Evolutionary conservation across 1,139 yeast species (phyloP).

Genomic region (Torulaspora pretoriensis): DNA sequence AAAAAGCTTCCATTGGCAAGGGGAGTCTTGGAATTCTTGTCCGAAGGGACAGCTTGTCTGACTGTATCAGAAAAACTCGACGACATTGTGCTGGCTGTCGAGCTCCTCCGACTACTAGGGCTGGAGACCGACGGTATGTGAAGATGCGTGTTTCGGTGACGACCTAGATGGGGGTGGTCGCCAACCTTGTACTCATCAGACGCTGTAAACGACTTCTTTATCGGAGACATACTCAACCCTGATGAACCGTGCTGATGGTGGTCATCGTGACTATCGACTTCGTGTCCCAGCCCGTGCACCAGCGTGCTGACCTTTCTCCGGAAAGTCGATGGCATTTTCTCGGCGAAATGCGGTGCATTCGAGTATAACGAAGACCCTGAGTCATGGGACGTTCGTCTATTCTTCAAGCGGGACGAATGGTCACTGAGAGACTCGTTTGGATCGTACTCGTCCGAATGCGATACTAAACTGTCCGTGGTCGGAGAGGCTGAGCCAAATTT

Average conservation of each 20-base stretch:
- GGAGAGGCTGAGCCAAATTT: conserved; percentile 18
- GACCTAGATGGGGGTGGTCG: conserved; percentile 5
- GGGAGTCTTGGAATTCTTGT: not conserved
- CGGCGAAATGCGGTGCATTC: conserved; percentile 6
- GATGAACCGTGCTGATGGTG: not conserved
- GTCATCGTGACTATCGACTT: conserved; percentile 4
- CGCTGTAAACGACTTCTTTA: conserved; percentile 5
- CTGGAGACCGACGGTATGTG: conserved; percentile 7
- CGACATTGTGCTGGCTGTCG: conserved; percentile 4
- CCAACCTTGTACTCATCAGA: conserved; percentile 1
- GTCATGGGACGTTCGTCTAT: conserved; percentile 9
- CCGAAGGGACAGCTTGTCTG: not conserved
- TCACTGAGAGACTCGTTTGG: not conserved
- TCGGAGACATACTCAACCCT: conserved; percentile 4
- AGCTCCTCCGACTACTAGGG: conserved; percentile 8
- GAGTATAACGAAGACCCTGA: conserved; percentile 2
- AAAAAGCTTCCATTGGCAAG: conserved; percentile 15
- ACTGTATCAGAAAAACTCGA: not conserved
- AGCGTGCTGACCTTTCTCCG: conserved; percentile 24
- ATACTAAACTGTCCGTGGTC: not conserved
- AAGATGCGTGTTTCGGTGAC: conserved; percentile 5
- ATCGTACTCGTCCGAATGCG: conserved; percentile 1
- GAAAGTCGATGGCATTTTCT: conserved; percentile 15
- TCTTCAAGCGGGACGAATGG: not conserved
- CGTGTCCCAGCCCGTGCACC: conserved; percentile 22